A percentile compares a stretch with the other conserved stretches of the same genome.
Evolutionary conservation across 2,329 filamentous ascomycete genomes (phyloP).

Genomic region (Fusarium citri): DNA sequence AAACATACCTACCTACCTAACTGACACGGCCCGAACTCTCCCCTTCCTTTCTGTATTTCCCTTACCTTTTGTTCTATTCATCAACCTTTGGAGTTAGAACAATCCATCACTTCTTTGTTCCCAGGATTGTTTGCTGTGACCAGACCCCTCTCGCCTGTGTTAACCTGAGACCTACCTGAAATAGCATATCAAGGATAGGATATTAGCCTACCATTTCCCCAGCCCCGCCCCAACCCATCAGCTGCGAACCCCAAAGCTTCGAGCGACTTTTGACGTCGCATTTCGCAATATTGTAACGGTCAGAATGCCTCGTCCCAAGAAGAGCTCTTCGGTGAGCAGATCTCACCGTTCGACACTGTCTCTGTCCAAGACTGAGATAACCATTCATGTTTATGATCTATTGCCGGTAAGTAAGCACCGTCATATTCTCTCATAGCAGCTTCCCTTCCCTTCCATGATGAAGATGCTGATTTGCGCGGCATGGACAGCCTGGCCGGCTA

Average conservation of each 20-base stretch:
- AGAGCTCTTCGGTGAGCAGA: conserved; percentile 47
- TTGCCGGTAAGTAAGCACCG: conserved; percentile 66
- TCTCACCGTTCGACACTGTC: conserved; percentile 74
- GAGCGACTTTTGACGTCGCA: conserved; percentile 44
- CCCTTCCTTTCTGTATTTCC: conserved; percentile 21
- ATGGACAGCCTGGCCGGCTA: conserved; percentile 73
- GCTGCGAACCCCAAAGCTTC: conserved; percentile 24
- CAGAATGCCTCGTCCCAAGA: conserved; percentile 47
- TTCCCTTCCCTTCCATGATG: conserved; percentile 12
- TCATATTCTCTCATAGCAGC: background rate
- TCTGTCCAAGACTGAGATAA: conserved; percentile 77
- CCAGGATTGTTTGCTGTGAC: background rate
- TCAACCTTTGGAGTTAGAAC: conserved; percentile 5
- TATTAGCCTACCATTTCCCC: conserved; percentile 17
- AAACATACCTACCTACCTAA: background rate
- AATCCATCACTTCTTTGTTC: conserved; percentile 11
- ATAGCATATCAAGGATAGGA: conserved; percentile 11
- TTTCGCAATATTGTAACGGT: conserved; percentile 17
- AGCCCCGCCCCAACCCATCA: conserved; percentile 37
- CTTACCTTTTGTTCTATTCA: conserved; percentile 19
- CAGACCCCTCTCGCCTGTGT: background rate
- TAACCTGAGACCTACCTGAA: conserved; percentile 4
- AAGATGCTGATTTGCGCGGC: conserved; percentile 27
- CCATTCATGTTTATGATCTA: conserved; percentile 83
- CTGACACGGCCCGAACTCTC: conserved; percentile 24